Evolutionary conservation across 352 stramenopile genomes (phyloP), one percentile per base, ranked within the genome.

Genomic region (Globisporangium megalacanthum): DNA sequence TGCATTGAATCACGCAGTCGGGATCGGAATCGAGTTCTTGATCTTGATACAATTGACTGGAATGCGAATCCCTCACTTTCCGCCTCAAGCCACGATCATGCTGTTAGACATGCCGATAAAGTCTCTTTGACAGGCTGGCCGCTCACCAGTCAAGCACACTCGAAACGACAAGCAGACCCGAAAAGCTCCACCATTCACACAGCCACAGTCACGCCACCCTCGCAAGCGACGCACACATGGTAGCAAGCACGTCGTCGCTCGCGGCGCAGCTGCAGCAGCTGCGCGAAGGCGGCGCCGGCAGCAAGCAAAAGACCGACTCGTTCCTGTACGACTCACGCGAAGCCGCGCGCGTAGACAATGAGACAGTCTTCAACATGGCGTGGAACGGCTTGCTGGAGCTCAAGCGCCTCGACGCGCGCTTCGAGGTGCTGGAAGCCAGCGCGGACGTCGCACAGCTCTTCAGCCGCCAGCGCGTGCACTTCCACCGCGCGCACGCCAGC

Each of bases 261-360:
- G 83, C 79, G 36, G 70, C 66, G 58, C 85, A 95, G 70, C 71
- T 95, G 50, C 84, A 95, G 72, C 66, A 77, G 68, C 82, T 95
- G 42, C 81, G 85, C 52, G 79, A 92, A 61, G 69, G 66, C 48
- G 85, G 83, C 63, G 82, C 74, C 52, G 79, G 85, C 60, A 89
- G 77, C 70, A 89, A 93, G 66, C 77, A 79, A 64, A 86, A 86
- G 60, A 86, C 83, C 54, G 78, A 82, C 65, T 84, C 85, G 49
- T 95, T 95, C 67, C 72, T 95, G 35, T 92, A 95, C 56, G 85
- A 95, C 61, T 58, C 83, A 57, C 83, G 82, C 49, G 85, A 92
- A 47, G 85, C 85, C 8, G 78, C 83, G 60, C 78, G 81, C 45
- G 69, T 95, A 57, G 85, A 95, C 69, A 70, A 90, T 53, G 83